phyloP scores from a whole-genome alignment of 371 early-diverging fungal genomes.

The Mucor saturninus region DNA sequence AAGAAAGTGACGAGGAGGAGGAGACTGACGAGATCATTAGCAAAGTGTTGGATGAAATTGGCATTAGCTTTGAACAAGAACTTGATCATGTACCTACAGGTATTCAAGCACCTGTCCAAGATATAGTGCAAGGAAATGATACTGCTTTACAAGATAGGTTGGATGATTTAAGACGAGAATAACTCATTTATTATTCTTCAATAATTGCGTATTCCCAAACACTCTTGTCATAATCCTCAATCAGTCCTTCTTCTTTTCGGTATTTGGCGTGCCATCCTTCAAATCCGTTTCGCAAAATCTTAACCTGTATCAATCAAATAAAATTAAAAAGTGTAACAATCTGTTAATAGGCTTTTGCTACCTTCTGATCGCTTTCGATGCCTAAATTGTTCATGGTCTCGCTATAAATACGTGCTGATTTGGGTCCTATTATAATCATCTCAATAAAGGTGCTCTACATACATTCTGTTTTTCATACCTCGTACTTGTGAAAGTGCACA shows the following conservation, averaged over 20 bases:
- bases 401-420: constrained; percentile 76
- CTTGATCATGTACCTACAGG: constrained; percentile 66
- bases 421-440: constrained; percentile 63
- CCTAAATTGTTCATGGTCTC: constrained; percentile 54
- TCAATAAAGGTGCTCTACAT: no score
- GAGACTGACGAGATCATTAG: constrained; percentile 91
- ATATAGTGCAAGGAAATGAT: constrained; percentile 66
- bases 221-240: constrained; percentile 66
- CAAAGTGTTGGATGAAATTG: constrained; percentile 95
- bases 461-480: constrained; percentile 32
- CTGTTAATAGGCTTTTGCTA: no score
- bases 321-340: no score
- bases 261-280: constrained; percentile 69
- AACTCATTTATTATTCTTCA: constrained; percentile 26
- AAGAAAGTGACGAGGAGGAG: constrained; percentile 90
- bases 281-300: constrained; percentile 76
- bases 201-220: constrained; percentile 53
- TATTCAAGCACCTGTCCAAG: constrained; percentile 44
- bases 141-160: constrained; percentile 92
- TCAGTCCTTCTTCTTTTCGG: constrained; percentile 56
- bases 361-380: constrained; percentile 32
- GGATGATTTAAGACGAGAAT: constrained; percentile 87
- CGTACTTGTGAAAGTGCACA: constrained; percentile 86
- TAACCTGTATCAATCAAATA: no score
- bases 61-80: constrained; percentile 76